Evolutionary conservation across 257 asterid genomes (phyloP), one percentile per base, ranked within the genome.

Genomic region (Leonotis leonurus): DNA sequence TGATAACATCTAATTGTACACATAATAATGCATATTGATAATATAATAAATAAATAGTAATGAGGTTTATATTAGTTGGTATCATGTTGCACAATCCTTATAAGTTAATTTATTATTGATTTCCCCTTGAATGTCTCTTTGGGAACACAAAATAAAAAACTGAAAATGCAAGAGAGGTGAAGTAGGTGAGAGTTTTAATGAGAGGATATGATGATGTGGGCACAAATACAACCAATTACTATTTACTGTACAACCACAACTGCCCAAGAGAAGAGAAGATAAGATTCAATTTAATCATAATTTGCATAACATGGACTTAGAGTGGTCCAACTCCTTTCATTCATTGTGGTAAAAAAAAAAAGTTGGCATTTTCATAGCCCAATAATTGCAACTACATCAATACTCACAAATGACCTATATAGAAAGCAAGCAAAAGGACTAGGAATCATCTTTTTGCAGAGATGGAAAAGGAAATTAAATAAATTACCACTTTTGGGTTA

Each of bases 101-200:
- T n/a, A n/a, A 13, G 18, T 12, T 12, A 30, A 50, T 24, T 25
- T 16, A 39, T 13, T 65, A 41, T 39, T 11, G 26, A 58, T 61
- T 65, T 17, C 13, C n/a, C 16, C 52, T 45, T 21, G n/a, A n/a
- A n/a, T n/a, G n/a, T n/a, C n/a, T 36, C 49, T 21, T 39, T 37
- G 1, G 68, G 68, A 12, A 24, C 57, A 56, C 24, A 44, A 4
- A 17, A 62, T 12, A 20, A 22, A 60, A 9, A 17, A 54, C 22
- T 39, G 39, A 53, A 65, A 26, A 52, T 12, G 12, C n/a, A 16
- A 59, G 67, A n/a, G n/a, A 68, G 73, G 74, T 51, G 68, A 51
- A 69, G 74, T 69, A 29, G 74, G 56, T 60, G 74, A 39, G 41
- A 24, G 29, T 40, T 45, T 11, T 60, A 69, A 69, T 61, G 68